Evolutionary conservation across 2,329 filamentous ascomycete genomes (phyloP).

Genomic region (Ascomycota sp.): DNA sequence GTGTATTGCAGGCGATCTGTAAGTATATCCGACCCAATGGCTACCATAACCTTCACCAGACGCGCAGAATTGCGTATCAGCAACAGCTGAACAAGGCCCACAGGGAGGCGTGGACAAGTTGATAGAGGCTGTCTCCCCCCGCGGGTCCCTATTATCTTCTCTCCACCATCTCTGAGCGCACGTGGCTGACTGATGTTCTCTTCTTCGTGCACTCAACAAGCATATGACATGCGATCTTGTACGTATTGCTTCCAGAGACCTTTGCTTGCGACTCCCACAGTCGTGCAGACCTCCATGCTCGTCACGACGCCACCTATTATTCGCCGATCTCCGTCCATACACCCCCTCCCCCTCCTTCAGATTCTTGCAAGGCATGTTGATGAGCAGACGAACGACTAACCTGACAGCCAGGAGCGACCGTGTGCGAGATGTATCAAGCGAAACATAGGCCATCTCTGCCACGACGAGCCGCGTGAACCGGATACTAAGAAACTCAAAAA

Average conservation of each 20-base stretch:
- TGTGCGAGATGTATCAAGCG: conserved; percentile 96
- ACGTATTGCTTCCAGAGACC: conserved; percentile 26
- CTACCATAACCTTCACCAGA: background rate
- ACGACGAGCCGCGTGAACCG: conserved; percentile 85
- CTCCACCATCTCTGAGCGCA: conserved; percentile 1
- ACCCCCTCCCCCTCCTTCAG: background rate
- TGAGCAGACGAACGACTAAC: too few species aligned
- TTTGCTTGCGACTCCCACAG: conserved; percentile 2
- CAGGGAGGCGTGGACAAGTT: too few species aligned
- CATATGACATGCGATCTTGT: conserved; percentile 89
- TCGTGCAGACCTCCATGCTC: background rate
- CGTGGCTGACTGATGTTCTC: conserved; percentile 4
- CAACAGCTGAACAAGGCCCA: too few species aligned
- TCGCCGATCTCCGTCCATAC: conserved; percentile 1
- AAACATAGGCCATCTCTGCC: conserved; percentile 94
- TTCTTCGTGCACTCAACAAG: conserved; percentile 21
- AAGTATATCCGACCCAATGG: conserved; percentile 28
- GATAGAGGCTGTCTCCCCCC: too few species aligned
- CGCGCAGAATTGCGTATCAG: too few species aligned
- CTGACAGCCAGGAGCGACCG: conserved; percentile 92
- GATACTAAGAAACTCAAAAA: conserved; percentile 62
- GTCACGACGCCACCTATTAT: background rate
- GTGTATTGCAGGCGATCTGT: conserved; percentile 82
- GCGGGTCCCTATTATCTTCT: background rate
- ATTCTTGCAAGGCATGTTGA: too few species aligned